Conservation (phyloP, 768 basidiomycete genomes). For the Chalciporus piperatus region DNA sequence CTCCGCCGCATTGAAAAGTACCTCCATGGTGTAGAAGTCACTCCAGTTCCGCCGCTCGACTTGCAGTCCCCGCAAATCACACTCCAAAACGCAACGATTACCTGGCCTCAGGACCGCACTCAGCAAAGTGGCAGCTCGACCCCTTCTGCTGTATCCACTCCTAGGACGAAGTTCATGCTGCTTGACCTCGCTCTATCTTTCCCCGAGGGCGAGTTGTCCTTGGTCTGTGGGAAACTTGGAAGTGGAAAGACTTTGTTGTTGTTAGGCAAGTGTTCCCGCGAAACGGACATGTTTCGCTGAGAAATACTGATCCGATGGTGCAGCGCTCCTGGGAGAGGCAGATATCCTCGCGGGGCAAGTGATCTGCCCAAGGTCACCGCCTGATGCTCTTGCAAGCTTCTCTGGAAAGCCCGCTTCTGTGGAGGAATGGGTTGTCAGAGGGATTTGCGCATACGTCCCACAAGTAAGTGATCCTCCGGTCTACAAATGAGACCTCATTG, state of each 20-base stretch:
- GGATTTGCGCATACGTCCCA: slow-evolving; percentile 86
- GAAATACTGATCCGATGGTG: slow-evolving; percentile 7
- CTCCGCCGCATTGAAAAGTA: slow-evolving; percentile 91
- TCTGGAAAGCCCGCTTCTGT: slow-evolving; percentile 38
- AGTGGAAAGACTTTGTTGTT: slow-evolving; percentile 86
- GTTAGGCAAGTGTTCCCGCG: slow-evolving; percentile 41
- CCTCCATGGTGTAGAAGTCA: slow-evolving; percentile 70
- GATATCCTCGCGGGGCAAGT: slow-evolving; percentile 72
- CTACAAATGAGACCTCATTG: slow-evolving; percentile 2
- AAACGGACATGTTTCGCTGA: neutral
- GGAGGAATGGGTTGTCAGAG: slow-evolving; percentile 74
- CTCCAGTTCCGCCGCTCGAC: slow-evolving; percentile 53
- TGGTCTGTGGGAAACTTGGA: slow-evolving; percentile 88
- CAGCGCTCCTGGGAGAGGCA: slow-evolving; percentile 67
- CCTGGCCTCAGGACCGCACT: slow-evolving; percentile 82
- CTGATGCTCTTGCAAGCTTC: slow-evolving; percentile 69
- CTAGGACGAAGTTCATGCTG: slow-evolving; percentile 74
- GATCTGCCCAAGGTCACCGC: slow-evolving; percentile 79
- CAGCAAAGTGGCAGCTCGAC: slow-evolving; percentile 40
- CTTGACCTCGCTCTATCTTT: slow-evolving; percentile 77
- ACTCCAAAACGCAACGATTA: slow-evolving; percentile 82
- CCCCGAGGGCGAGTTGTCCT: slow-evolving; percentile 72
- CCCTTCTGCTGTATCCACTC: slow-evolving; percentile 65
- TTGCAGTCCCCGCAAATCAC: slow-evolving; percentile 60
- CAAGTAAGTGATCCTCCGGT: slow-evolving; percentile 41